Conservation (phyloP, 805 yeast genomes). For the Hanseniaspora occidentalis region DNA sequence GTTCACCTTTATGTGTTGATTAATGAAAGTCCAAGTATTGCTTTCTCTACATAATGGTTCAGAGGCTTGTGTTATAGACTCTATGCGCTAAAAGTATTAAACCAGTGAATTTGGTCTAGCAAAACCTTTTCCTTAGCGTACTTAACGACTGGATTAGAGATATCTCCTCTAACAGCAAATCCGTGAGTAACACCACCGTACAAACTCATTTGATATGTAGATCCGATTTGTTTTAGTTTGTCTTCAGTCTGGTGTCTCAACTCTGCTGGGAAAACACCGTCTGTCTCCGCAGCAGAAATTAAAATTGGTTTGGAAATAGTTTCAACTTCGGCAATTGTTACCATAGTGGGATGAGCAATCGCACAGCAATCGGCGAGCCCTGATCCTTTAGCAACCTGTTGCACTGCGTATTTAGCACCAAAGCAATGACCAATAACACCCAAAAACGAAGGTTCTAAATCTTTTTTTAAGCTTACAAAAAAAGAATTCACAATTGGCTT, state of each 20-base stretch:
- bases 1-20: too few species aligned
- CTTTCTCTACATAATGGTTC: too few species aligned
- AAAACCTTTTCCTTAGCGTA: slow-evolving; percentile 62
- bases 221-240: slow-evolving; percentile 38
- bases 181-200: slow-evolving; percentile 65
- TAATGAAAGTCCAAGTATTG: too few species aligned
- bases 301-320: slow-evolving; percentile 49
- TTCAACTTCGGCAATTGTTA: slow-evolving; percentile 50
- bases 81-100: too few species aligned
- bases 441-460: slow-evolving; percentile 33
- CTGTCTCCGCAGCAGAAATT: slow-evolving; percentile 67
- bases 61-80: too few species aligned
- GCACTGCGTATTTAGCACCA: slow-evolving; percentile 64
- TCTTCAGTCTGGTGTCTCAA: slow-evolving; percentile 50
- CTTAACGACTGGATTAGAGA: slow-evolving; percentile 34
- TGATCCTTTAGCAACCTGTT: slow-evolving; percentile 25
- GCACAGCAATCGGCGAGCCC: slow-evolving; percentile 50
- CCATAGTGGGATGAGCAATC: slow-evolving; percentile 75
- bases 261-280: slow-evolving; percentile 49
- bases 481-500: slow-evolving; percentile 37
- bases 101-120: slow-evolving; percentile 25
- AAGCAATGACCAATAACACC: slow-evolving; percentile 70
- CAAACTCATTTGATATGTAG: slow-evolving; percentile 47
- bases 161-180: slow-evolving; percentile 69
- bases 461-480: slow-evolving; percentile 31